phyloP scores from a whole-genome alignment of 169 alveolate genomes.

The Plasmodium relictum region DNA sequence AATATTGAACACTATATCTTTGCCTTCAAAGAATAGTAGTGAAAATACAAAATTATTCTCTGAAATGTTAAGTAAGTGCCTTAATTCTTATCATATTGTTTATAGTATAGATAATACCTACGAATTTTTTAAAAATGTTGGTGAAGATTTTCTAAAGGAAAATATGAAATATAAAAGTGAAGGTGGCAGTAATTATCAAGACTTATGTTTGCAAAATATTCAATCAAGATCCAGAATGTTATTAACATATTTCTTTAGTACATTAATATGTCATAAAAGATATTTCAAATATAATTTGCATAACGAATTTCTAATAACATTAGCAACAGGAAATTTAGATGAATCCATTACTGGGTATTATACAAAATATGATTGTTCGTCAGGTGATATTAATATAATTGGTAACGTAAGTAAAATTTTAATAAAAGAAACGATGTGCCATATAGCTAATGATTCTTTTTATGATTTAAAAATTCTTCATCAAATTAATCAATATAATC shows the following conservation, averaged over 20 bases:
- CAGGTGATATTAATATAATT: constrained; percentile 93
- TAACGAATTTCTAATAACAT: constrained; percentile 38
- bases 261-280: constrained; percentile 81
- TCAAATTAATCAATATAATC: constrained; percentile 35
- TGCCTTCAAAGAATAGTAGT: constrained; percentile 70
- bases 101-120: constrained; percentile 40
- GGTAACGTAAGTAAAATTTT: constrained; percentile 89
- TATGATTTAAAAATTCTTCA: constrained; percentile 31
- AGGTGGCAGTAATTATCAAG: constrained; percentile 62
- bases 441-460: constrained; percentile 51
- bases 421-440: constrained; percentile 73
- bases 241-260: constrained; percentile 84
- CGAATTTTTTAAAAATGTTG: constrained; percentile 49
- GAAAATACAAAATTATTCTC: constrained; percentile 39
- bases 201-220: constrained; percentile 82
- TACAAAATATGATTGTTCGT: constrained; percentile 94
- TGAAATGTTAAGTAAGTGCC: constrained; percentile 32
- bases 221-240: constrained; percentile 87
- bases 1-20: constrained; percentile 46
- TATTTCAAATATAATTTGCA: constrained; percentile 20
- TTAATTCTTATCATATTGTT: constrained; percentile 51
- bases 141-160: constrained; percentile 31
- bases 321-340: constrained; percentile 86
- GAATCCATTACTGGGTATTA: constrained; percentile 89
- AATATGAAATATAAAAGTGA: constrained; percentile 52